phyloP scores from a whole-genome alignment of 805 yeast genomes.

The Candida morakotiae region DNA sequence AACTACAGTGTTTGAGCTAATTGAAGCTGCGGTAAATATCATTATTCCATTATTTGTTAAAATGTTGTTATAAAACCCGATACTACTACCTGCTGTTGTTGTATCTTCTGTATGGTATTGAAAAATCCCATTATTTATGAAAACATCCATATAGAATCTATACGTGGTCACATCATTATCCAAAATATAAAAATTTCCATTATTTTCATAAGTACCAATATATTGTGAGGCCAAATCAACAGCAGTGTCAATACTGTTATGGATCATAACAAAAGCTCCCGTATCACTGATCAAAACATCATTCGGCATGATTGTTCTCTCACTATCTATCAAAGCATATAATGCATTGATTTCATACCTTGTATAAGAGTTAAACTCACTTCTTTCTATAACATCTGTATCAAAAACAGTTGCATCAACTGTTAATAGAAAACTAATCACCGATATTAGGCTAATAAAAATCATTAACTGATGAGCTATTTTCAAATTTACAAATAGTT shows the following conservation, averaged over 20 bases:
- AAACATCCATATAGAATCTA: neutral
- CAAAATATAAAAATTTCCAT: neutral
- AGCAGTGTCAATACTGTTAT: neutral
- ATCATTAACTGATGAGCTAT: too few species aligned
- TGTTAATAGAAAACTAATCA: too few species aligned
- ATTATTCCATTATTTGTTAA: neutral
- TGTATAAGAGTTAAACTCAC: neutral
- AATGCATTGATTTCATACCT: neutral
- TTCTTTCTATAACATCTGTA: neutral
- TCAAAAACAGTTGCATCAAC: neutral
- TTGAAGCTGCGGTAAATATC: neutral
- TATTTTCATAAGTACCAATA: neutral
- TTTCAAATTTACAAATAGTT: too few species aligned
- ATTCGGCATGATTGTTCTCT: neutral
- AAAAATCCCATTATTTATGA: neutral
- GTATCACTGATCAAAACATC: neutral
- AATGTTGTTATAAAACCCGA: neutral
- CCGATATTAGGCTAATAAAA: too few species aligned
- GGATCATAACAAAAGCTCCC: neutral
- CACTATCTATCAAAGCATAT: neutral
- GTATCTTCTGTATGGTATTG: neutral
- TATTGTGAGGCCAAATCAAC: neutral
- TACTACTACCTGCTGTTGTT: neutral
- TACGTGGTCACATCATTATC: neutral
- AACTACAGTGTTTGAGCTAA: neutral